These are phyloP conservation scores for Dryadomyces quercus-mongolicae DNA, from an alignment of 2,329 filamentous ascomycete species.

Conservation along the genomic window DNA sequence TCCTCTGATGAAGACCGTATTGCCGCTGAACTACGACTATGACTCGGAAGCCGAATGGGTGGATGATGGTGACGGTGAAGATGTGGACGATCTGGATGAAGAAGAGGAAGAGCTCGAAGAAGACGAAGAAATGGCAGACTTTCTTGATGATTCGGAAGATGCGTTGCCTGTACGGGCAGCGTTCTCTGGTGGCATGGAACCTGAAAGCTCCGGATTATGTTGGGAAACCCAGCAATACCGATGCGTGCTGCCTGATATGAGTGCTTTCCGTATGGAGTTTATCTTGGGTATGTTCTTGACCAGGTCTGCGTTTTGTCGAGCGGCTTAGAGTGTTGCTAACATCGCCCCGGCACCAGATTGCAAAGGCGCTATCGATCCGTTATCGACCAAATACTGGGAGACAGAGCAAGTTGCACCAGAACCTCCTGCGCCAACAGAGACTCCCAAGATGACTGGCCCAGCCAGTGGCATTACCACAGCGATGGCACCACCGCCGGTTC, in stretches of 20 bases:
- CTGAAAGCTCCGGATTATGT: conserved; percentile 67
- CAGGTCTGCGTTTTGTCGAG: no score
- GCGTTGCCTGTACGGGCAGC: conserved; percentile 38
- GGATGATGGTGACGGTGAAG: conserved; percentile 61
- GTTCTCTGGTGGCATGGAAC: conserved; percentile 60
- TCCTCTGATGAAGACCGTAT: conserved; percentile 35
- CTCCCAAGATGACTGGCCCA: background rate
- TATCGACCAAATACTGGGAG: conserved; percentile 71
- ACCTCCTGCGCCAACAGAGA: background rate
- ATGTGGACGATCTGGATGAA: conserved; percentile 56
- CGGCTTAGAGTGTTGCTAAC: background rate
- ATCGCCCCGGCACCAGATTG: conserved; percentile 22
- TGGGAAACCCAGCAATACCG: conserved; percentile 54
- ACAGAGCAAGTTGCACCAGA: conserved; percentile 13
- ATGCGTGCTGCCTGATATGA: conserved; percentile 34
- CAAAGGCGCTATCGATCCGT: conserved; percentile 63
- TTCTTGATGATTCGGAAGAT: conserved; percentile 80
- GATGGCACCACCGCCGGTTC: conserved; percentile 13
- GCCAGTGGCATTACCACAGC: background rate
- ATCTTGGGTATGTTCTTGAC: conserved; percentile 46
- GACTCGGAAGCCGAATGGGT: conserved; percentile 80
- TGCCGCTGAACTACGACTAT: conserved; percentile 68
- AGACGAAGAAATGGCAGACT: conserved; percentile 81
- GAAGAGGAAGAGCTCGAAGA: conserved; percentile 57
- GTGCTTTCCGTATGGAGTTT: conserved; percentile 61